Evolutionary conservation across 2,329 filamentous ascomycete genomes (phyloP), one percentile per base, ranked within the genome.

Genomic region (Epichloe elymi): DNA sequence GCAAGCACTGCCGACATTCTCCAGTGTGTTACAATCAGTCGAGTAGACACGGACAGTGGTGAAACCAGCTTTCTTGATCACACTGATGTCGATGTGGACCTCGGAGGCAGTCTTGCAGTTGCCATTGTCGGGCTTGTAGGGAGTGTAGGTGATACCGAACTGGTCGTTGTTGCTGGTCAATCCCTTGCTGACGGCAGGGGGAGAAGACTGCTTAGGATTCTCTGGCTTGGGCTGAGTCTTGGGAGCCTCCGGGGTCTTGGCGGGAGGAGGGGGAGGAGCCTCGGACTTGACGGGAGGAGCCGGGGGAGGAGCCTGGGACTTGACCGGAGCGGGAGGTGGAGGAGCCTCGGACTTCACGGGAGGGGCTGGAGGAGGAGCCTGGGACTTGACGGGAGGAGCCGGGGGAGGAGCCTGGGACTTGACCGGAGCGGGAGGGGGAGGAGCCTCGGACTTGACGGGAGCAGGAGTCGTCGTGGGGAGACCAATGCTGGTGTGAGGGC

Each of bases 21-120:
- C 70, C 54, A 95, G 85, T 51, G 84, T 85, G 69, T 79, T 75
- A 77, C 91, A 97, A 78, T 96, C 90, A 59, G 89, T 90, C 57
- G 85, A 88, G 81, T 97, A 97, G 65, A 93, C 75, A 67, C 91
- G 90, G 65, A 91, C 67, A 47, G 78, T 73, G 56, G 69, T 70
- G 78, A 90, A 88, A 54, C 85, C 86, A 57, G 49, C 60, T n/a
- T n/a, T 47, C 62, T 81, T 78, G 63, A 91, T 85, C 53, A 67
- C 58, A 39, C 68, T 65, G 58, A 91, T 75, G 57, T 90, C 85
- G 23, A 60, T 50, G 54, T 73, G 64, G 53, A 91, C 79, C 46
- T 76, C 66, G n/a, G 56, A 55, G 55, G 75, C 68, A 54, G 64
- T 62, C 80, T 86, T 88, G 82, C 87, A 91, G 46, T 70, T 61